A percentile compares a stretch with the other conserved stretches of the same genome.
These are phyloP conservation scores for Scalesia atractyloides DNA, from an alignment of 129 eudicot genomes.

Conservation along the genomic window DNA sequence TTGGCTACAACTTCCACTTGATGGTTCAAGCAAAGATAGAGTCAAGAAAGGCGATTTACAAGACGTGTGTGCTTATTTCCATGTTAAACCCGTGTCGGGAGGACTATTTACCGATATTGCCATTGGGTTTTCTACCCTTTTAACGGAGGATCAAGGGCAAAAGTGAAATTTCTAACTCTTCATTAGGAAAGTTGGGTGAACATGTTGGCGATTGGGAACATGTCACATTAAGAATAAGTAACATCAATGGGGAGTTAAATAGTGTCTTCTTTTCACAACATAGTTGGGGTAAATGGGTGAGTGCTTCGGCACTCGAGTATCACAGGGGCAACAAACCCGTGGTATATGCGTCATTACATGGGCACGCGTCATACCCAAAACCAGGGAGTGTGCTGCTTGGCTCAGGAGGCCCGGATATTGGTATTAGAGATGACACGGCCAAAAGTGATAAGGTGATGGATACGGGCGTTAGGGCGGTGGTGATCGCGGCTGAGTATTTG, in stretches of 20 bases:
- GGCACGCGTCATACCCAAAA: slow-evolving; percentile 12
- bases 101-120: slow-evolving; percentile 16
- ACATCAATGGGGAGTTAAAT: slow-evolving; percentile 13
- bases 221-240: slow-evolving; percentile 11
- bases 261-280: slow-evolving; percentile 15
- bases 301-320: slow-evolving; percentile 18
- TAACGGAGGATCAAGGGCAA: slow-evolving; percentile 11
- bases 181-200: slow-evolving; percentile 16
- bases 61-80: slow-evolving; percentile 17
- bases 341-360: slow-evolving; percentile 14
- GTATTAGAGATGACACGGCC: slow-evolving; percentile 13
- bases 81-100: not conserved
- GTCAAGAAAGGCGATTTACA: slow-evolving; percentile 17
- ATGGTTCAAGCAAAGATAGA: slow-evolving; percentile 18
- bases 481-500: slow-evolving; percentile 11
- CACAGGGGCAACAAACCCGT: slow-evolving; percentile 5
- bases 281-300: slow-evolving; percentile 18
- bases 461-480: slow-evolving; percentile 3
- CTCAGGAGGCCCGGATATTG: slow-evolving; percentile 6
- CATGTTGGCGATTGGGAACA: slow-evolving; percentile 18
- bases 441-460: slow-evolving; percentile 12
- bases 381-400: slow-evolving; percentile 8
- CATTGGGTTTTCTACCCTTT: slow-evolving; percentile 18
- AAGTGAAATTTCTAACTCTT: slow-evolving; percentile 5
- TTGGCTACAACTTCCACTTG: slow-evolving; percentile 5